Percentiles rank a stretch among this genome's conserved stretches.
phyloP scores from a whole-genome alignment of 1,284 basidiomycete genomes.

The Macrocybe sp. region DNA sequence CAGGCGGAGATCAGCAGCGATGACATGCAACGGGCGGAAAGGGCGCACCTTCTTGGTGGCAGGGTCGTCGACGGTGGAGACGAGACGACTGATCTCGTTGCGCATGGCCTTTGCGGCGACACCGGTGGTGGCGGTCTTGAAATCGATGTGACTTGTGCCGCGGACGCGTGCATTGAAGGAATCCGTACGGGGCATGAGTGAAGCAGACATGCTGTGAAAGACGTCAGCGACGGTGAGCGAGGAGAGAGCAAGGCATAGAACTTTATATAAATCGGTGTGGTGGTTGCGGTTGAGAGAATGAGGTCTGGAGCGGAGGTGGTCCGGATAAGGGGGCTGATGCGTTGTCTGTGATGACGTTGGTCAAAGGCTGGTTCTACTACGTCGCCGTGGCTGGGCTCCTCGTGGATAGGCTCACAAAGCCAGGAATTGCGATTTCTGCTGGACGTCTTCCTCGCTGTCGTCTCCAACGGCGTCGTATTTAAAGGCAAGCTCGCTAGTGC shows the following conservation, averaged over 20 bases:
- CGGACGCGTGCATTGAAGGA: slow-evolving; percentile 62
- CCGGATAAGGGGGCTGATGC: slow-evolving; percentile 33
- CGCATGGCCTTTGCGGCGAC: slow-evolving; percentile 98
- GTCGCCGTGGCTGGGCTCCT: slow-evolving; percentile 31
- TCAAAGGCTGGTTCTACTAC: slow-evolving; percentile 24
- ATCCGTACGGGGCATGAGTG: slow-evolving; percentile 56
- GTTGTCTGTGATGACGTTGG: slow-evolving; percentile 58
- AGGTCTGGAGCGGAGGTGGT: slow-evolving; percentile 50
- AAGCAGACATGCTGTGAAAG: slow-evolving; percentile 45
- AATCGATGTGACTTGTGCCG: slow-evolving; percentile 75
- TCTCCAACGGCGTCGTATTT: slow-evolving; percentile 13
- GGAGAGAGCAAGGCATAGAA: slow-evolving; percentile 22
- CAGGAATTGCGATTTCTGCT: slow-evolving; percentile 25
- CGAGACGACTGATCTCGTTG: slow-evolving; percentile 95
- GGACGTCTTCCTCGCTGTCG: slow-evolving; percentile 1
- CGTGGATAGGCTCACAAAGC: slow-evolving; percentile 49
- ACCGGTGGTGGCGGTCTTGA: slow-evolving; percentile 98
- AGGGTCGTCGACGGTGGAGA: slow-evolving; percentile 76
- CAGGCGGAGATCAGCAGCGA: slow-evolving; percentile 11
- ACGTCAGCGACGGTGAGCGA: slow-evolving; percentile 11
- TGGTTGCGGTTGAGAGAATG: slow-evolving; percentile 59
- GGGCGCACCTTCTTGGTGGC: slow-evolving; percentile 74
- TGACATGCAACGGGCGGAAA: slow-evolving; percentile 17
- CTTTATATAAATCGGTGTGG: slow-evolving; percentile 51
- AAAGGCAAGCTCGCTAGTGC: slow-evolving; percentile 13